These are phyloP conservation scores for Apiotrichum montevideense DNA, from an alignment of 1,284 basidiomycete species.

Conservation along the genomic window DNA sequence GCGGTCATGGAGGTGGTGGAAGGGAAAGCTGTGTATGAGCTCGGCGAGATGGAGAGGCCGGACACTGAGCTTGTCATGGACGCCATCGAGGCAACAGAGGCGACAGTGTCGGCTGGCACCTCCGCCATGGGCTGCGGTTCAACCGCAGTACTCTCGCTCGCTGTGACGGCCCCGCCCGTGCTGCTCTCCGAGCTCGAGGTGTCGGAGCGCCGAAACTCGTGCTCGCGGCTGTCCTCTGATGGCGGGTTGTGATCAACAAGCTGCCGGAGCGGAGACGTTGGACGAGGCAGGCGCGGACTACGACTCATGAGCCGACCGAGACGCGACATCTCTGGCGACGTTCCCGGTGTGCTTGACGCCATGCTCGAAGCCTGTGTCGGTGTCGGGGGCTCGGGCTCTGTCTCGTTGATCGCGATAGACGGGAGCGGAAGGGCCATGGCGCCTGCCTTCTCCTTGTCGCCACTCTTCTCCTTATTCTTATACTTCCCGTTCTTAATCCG, in stretches of 20 bases:
- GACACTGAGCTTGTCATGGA: too few relatives aligned
- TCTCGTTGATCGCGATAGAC: slow-evolving; percentile 5
- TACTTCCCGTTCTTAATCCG: slow-evolving; percentile 51
- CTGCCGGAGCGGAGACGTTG: slow-evolving; percentile 34
- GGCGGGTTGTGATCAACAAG: slow-evolving; percentile 8
- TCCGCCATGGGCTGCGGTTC: not conserved
- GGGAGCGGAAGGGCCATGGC: slow-evolving; percentile 10
- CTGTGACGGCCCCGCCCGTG: too few relatives aligned
- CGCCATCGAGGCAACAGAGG: too few relatives aligned
- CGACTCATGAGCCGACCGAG: slow-evolving; percentile 2
- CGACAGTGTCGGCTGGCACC: not conserved
- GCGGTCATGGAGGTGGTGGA: not conserved
- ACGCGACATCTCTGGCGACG: slow-evolving; percentile 3
- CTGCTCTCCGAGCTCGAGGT: too few relatives aligned
- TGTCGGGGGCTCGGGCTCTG: not conserved
- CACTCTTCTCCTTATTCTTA: slow-evolving; percentile 1
- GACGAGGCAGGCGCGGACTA: slow-evolving; percentile 13
- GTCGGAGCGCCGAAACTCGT: too few relatives aligned
- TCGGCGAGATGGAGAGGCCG: not conserved
- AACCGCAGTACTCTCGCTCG: not conserved
- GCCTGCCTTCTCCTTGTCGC: not conserved
- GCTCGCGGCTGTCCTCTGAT: too few relatives aligned
- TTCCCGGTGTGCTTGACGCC: too few relatives aligned
- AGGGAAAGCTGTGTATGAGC: too few relatives aligned
- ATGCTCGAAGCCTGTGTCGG: too few relatives aligned